These are phyloP conservation scores for Coffea eugenioides DNA, from an alignment of 257 asterid species.

Conservation along the genomic window DNA sequence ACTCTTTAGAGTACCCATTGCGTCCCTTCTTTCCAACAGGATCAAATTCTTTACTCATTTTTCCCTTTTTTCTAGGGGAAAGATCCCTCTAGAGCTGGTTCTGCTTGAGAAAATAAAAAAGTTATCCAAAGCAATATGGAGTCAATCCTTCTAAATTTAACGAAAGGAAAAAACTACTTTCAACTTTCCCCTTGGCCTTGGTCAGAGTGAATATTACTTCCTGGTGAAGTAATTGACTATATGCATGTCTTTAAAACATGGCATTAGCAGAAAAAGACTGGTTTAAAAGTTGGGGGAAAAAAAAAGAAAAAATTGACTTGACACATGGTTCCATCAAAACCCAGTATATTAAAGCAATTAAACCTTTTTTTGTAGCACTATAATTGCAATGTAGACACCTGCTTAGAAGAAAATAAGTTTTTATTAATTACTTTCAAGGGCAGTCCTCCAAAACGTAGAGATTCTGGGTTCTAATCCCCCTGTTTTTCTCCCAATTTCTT, in stretches of 20 bases:
- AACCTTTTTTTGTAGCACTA: background rate
- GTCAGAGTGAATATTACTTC: constrained; percentile 27
- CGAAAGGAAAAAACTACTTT: background rate
- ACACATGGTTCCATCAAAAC: constrained; percentile 1
- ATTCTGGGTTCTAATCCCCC: too few species aligned
- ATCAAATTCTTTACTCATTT: background rate
- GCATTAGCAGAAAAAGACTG: background rate
- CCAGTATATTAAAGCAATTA: background rate
- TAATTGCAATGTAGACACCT: background rate
- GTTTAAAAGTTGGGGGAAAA: too few species aligned
- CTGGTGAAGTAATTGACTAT: constrained; percentile 33
- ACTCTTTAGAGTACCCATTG: background rate
- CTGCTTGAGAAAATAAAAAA: background rate
- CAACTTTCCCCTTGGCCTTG: background rate
- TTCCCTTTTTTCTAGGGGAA: background rate
- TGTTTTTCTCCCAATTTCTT: too few species aligned
- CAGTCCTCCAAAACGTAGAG: too few species aligned
- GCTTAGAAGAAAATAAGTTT: too few species aligned
- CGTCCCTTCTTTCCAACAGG: background rate
- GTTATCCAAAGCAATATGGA: background rate
- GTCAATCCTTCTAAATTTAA: background rate
- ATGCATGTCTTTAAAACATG: constrained; percentile 1
- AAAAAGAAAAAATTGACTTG: background rate
- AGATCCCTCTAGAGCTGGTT: background rate
- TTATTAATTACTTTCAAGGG: too few species aligned